Conservation (phyloP, 129 eudicot species). For the Mikania micrantha region DNA sequence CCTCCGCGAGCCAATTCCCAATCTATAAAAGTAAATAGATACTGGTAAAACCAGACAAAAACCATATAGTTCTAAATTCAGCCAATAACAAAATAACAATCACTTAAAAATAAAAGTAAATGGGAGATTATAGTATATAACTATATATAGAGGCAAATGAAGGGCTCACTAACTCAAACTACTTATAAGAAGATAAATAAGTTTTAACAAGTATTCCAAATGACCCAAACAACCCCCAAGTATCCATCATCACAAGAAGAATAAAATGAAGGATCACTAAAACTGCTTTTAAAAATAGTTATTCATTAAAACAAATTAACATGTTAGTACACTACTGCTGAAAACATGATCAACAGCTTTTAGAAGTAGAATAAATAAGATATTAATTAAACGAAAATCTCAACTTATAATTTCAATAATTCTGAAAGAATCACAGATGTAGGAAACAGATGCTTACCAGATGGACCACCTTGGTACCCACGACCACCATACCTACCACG, state of each 20-base stretch:
- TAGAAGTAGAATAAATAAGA: not conserved
- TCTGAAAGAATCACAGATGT: constrained; percentile 9
- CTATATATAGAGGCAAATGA: not conserved
- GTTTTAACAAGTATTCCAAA: not conserved
- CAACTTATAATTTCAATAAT: not conserved
- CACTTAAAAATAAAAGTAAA: not conserved
- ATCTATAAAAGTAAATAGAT: constrained; percentile 45
- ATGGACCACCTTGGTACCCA: constrained; percentile 70
- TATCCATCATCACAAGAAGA: not conserved
- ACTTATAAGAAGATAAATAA: not conserved
- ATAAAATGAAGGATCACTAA: not conserved
- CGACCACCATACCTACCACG: constrained; percentile 85
- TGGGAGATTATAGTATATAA: not conserved
- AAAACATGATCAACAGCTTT: constrained; percentile 3
- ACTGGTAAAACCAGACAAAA: constrained; percentile 2
- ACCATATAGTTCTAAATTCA: not conserved
- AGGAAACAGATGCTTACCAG: constrained; percentile 42
- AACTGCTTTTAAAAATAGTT: not conserved
- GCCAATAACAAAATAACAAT: not conserved
- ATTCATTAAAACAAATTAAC: not conserved
- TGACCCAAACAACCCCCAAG: not conserved
- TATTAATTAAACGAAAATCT: not conserved
- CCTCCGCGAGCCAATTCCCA: constrained; percentile 86
- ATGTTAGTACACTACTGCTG: not conserved
- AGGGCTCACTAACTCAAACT: not conserved